Conservation (phyloP, 495 filamentous ascomycete genomes). For the Penicillium canescens region DNA sequence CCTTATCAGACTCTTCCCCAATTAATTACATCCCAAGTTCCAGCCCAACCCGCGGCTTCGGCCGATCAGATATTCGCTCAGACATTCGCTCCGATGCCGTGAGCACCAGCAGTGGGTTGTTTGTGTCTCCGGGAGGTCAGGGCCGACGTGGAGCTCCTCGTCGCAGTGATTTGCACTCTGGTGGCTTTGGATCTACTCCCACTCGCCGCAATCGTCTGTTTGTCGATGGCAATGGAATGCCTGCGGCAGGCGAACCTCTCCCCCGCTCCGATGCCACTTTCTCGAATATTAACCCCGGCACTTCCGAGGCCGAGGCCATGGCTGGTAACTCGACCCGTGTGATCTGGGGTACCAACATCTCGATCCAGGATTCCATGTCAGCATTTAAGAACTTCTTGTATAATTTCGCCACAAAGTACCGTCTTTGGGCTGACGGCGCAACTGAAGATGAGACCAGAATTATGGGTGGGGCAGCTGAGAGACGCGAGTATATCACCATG, state of each 20-base stretch:
- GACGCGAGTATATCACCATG: constrained; percentile 80
- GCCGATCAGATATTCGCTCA: constrained; percentile 49
- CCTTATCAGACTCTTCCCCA: constrained; percentile 74
- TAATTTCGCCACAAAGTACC: constrained; percentile 89
- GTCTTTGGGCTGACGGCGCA: constrained; percentile 83
- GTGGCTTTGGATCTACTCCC: constrained; percentile 66
- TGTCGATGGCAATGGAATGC: constrained; percentile 78
- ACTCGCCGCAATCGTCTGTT: constrained; percentile 69
- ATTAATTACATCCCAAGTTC: constrained; percentile 87
- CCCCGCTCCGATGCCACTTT: constrained; percentile 79
- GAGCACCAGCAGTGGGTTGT: constrained; percentile 83
- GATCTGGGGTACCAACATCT: constrained; percentile 98
- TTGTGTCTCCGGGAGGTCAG: constrained; percentile 65
- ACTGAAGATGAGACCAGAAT: constrained; percentile 70
- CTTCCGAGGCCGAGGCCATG: constrained; percentile 87
- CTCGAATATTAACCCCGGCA: constrained; percentile 81
- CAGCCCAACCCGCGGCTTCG: constrained; percentile 62
- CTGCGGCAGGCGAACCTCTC: constrained; percentile 52
- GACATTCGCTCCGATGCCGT: constrained; percentile 57
- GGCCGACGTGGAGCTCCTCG: constrained; percentile 50
- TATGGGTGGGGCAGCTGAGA: constrained; percentile 58
- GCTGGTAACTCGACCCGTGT: constrained; percentile 77
- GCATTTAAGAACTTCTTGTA: constrained; percentile 87
- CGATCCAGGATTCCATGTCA: constrained; percentile 82
- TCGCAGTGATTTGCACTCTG: constrained; percentile 82